These are phyloP conservation scores for Ceratobasidium sp. DNA, from an alignment of 1,284 basidiomycete species.

Conservation along the genomic window DNA sequence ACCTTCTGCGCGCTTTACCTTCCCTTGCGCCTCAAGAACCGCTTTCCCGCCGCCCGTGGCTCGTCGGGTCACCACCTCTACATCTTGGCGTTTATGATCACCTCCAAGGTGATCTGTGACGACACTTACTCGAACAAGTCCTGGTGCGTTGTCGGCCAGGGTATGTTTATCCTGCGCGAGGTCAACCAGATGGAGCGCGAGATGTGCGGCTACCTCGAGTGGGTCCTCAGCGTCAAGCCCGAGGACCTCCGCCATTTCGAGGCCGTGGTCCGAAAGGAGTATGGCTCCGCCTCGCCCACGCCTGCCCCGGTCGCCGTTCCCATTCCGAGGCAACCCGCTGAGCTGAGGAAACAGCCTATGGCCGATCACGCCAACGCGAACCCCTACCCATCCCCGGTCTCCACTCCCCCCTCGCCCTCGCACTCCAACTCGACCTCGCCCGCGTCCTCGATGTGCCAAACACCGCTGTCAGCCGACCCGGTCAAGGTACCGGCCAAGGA, in stretches of 20 bases:
- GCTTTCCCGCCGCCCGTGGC: too few species aligned
- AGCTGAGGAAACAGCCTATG: slow-evolving; percentile 14
- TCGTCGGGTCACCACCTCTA: too few species aligned
- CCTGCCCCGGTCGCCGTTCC: background rate
- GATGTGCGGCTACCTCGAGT: slow-evolving; percentile 88
- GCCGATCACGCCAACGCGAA: slow-evolving; percentile 15
- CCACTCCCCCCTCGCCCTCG: slow-evolving; percentile 48
- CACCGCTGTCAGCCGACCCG: slow-evolving; percentile 43
- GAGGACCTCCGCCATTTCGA: too few species aligned
- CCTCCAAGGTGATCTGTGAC: too few species aligned
- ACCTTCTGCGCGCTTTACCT: slow-evolving; percentile 63
- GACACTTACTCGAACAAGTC: too few species aligned
- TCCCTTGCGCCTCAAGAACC: slow-evolving; percentile 55
- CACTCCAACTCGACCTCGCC: slow-evolving; percentile 51
- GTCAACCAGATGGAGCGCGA: slow-evolving; percentile 68
- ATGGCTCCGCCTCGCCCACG: background rate
- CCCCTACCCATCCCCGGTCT: slow-evolving; percentile 47
- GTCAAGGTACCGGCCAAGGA: slow-evolving; percentile 45
- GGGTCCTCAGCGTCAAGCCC: slow-evolving; percentile 86
- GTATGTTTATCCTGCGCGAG: slow-evolving; percentile 58
- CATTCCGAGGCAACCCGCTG: too few species aligned
- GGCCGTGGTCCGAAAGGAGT: slow-evolving; percentile 53
- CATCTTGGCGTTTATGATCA: too few species aligned
- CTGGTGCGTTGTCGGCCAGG: too few species aligned
- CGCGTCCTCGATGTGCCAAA: slow-evolving; percentile 49